Conservation (phyloP, 2,329 filamentous ascomycete species). For the Grosmannia penicillata region DNA sequence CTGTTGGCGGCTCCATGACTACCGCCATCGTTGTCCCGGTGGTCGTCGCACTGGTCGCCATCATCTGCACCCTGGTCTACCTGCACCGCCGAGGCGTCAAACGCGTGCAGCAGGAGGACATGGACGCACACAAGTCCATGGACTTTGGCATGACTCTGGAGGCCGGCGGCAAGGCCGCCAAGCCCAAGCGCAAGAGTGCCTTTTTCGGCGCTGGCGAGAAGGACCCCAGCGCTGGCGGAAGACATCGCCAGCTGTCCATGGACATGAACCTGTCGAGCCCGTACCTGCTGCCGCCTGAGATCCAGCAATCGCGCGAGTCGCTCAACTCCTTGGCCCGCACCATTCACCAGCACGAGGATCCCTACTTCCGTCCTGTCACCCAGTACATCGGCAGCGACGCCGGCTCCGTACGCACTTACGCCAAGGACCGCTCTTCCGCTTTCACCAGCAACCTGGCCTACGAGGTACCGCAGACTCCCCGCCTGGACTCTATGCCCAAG, state of each 20-base stretch:
- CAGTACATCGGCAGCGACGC: constrained; percentile 42
- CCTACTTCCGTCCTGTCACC: constrained; percentile 56
- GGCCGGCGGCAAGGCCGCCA: constrained; percentile 14
- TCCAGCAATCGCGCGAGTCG: constrained; percentile 71
- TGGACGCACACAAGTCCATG: constrained; percentile 78
- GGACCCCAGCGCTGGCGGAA: no score
- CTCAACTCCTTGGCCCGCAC: constrained; percentile 72
- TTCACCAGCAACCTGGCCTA: constrained; percentile 28
- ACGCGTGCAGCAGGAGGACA: constrained; percentile 63
- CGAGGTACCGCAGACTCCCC: constrained; percentile 12
- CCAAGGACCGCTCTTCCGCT: constrained; percentile 27
- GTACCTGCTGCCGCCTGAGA: constrained; percentile 77
- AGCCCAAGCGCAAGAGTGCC: constrained; percentile 28
- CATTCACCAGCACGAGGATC: constrained; percentile 63
- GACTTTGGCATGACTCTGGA: constrained; percentile 71
- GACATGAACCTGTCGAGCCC: constrained; percentile 66
- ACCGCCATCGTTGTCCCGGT: constrained; percentile 55
- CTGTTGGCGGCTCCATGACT: constrained; percentile 38
- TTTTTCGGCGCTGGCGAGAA: constrained; percentile 40
- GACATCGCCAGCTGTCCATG: constrained; percentile 48
- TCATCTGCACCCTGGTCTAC: constrained; percentile 52
- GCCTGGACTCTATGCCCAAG: neutral
- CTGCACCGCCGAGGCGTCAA: constrained; percentile 67
- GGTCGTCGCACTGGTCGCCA: constrained; percentile 55
- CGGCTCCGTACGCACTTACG: constrained; percentile 39